Evolutionary conservation across 768 basidiomycete species (phyloP).

Genomic region (Boletus sensibilis): DNA sequence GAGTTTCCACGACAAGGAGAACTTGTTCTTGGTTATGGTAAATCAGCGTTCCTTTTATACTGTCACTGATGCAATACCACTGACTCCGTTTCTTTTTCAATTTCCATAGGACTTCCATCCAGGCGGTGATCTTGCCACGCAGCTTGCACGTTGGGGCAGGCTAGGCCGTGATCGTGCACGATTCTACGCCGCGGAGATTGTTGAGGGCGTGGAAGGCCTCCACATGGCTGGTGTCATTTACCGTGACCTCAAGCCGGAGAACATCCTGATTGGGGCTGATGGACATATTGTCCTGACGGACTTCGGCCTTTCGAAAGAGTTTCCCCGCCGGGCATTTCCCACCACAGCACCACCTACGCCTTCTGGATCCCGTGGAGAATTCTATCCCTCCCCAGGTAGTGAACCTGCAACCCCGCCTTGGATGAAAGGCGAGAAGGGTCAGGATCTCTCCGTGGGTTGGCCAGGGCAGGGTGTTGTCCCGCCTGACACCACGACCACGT

Average conservation of each 20-base stretch:
- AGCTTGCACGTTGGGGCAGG: slow-evolving; percentile 93
- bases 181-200: slow-evolving; percentile 97
- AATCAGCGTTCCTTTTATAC: slow-evolving; percentile 22
- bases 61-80: background rate
- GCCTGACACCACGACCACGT: slow-evolving; percentile 75
- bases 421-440: slow-evolving; percentile 66
- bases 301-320: slow-evolving; percentile 93
- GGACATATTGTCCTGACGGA: slow-evolving; percentile 98
- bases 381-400: slow-evolving; percentile 45
- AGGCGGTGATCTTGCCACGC: slow-evolving; percentile 95
- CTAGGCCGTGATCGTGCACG: slow-evolving; percentile 91
- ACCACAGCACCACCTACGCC: slow-evolving; percentile 60
- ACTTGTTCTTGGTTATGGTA: slow-evolving; percentile 94
- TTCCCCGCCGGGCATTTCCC: slow-evolving; percentile 54
- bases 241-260: slow-evolving; percentile 96
- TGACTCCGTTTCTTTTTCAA: slow-evolving; percentile 17
- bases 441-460: slow-evolving; percentile 57
- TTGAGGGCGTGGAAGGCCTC: slow-evolving; percentile 92
- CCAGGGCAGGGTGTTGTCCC: slow-evolving; percentile 48
- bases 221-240: slow-evolving; percentile 96
- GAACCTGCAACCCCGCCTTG: slow-evolving; percentile 64
- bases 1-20: slow-evolving; percentile 98
- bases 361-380: slow-evolving; percentile 49
- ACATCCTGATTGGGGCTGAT: slow-evolving; percentile 89
- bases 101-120: slow-evolving; percentile 81